Conservation (phyloP, 2,329 filamentous ascomycete genomes). For the Bertia moriformis region DNA sequence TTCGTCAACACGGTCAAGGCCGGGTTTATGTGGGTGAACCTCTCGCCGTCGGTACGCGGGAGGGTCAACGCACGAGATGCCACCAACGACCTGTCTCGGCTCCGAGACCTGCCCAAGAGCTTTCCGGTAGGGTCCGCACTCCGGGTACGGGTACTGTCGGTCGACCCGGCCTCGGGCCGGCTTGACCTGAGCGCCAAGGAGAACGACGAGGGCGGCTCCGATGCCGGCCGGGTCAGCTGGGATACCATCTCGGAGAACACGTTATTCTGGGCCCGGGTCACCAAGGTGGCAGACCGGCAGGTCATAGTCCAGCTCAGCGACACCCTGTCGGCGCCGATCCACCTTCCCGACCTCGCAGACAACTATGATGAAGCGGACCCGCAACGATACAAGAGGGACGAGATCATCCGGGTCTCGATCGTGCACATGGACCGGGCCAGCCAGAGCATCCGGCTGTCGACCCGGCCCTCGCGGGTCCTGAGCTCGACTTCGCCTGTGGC, state of each 20-base stretch:
- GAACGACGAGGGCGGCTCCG: conserved; percentile 34
- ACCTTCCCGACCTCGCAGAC: conserved; percentile 71
- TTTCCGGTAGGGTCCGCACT: conserved; percentile 86
- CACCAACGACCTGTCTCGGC: conserved; percentile 68
- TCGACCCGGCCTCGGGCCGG: conserved; percentile 59
- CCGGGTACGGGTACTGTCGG: conserved; percentile 60
- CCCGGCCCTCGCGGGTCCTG: conserved; percentile 74
- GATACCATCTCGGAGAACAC: conserved; percentile 63
- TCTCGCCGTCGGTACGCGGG: conserved; percentile 77
- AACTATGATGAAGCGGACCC: conserved; percentile 72
- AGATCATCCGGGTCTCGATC: conserved; percentile 76
- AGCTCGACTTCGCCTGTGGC: conserved; percentile 70
- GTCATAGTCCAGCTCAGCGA: conserved; percentile 78
- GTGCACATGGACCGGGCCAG: conserved; percentile 67
- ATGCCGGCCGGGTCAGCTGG: too few relatives aligned
- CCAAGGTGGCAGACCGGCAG: conserved; percentile 71
- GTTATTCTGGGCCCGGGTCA: conserved; percentile 70
- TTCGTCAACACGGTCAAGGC: conserved; percentile 83
- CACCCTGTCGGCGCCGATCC: conserved; percentile 62
- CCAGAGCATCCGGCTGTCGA: conserved; percentile 70
- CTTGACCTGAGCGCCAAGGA: conserved; percentile 72
- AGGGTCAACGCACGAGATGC: conserved; percentile 71
- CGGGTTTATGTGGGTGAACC: conserved; percentile 75
- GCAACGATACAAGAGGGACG: conserved; percentile 63
- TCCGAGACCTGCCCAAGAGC: conserved; percentile 61